A percentile compares a stretch with the other conserved stretches of the same genome.
Evolutionary conservation across 1,284 basidiomycete genomes (phyloP).

Genomic region (Exobasidium rhododendri): DNA sequence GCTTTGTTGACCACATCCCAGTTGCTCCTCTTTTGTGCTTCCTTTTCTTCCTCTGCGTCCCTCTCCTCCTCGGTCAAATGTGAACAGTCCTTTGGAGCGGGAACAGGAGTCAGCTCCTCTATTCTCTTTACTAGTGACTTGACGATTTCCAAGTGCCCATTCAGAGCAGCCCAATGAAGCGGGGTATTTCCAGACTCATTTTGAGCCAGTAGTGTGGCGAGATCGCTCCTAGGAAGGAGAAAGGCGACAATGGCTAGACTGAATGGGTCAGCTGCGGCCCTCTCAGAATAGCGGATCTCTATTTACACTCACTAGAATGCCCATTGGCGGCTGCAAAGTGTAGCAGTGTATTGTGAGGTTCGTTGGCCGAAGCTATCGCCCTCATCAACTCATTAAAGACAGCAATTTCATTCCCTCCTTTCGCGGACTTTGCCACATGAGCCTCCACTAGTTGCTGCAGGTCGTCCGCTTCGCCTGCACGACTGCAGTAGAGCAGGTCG

Average conservation of each 20-base stretch:
- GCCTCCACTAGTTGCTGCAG: slow-evolving; percentile 15
- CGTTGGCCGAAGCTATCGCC: slow-evolving; percentile 21
- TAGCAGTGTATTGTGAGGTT: slow-evolving; percentile 39
- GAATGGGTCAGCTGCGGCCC: neutral
- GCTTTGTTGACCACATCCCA: slow-evolving; percentile 52
- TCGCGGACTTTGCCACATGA: neutral
- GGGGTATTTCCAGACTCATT: slow-evolving; percentile 51
- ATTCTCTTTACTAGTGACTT: slow-evolving; percentile 35
- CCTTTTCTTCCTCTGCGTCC: slow-evolving; percentile 18
- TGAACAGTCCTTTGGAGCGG: slow-evolving; percentile 12
- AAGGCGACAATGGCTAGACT: neutral
- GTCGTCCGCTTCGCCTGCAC: slow-evolving; percentile 40
- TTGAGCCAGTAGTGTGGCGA: slow-evolving; percentile 31
- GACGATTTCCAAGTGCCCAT: slow-evolving; percentile 45
- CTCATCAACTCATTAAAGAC: neutral
- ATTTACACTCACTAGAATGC: slow-evolving; percentile 32
- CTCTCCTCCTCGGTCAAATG: slow-evolving; percentile 13
- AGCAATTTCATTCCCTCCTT: neutral
- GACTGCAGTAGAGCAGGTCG: slow-evolving; percentile 49
- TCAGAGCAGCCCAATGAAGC: slow-evolving; percentile 53
- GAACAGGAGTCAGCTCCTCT: slow-evolving; percentile 23
- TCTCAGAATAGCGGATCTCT: too few relatives aligned
- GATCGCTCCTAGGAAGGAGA: neutral
- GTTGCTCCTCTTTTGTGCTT: slow-evolving; percentile 24
- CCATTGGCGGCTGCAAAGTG: slow-evolving; percentile 51